Base-by-base conservation (phyloP, 352 stramenopile species). In the Phytophthora niederhauseri region DNA sequence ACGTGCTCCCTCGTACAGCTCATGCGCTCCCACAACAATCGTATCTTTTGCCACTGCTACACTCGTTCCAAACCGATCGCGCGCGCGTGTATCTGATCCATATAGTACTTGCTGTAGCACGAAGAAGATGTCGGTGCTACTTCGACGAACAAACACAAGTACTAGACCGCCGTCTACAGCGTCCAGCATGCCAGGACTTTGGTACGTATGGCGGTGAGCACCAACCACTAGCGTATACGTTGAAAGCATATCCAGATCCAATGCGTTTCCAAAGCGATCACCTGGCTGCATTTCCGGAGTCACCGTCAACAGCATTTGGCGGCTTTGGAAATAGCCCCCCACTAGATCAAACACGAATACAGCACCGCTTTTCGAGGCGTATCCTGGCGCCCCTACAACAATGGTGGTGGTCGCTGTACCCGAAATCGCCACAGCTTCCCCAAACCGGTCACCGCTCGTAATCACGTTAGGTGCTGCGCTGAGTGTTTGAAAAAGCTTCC, bases 281-380 rank as follows among this genome's bases (percentile, higher is more conserved):
- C 85, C 89, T 11, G 56, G 9, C 19, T 56, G 43, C 26, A 96
- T 64, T 43, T 89, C 85, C 8, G 81, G 68, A 6, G 72, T 69
- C 14, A 74, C 61, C 50, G 83, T 64, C 17, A 92, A 53, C n/a
- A 96, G 67, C 50, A 89, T 73, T 68, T 94, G 84, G 0, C 81
- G 80, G 26, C 81, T 92, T 58, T 80, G 66, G 53, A 93, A 95
- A 30, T 75, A 66, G 3, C 83, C 83, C 26, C 80, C 77, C 2
- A 88, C 14, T 0, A 93, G 50, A 52, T 94, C 82, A 57, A 89
- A 96, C 0, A 95, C 79, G 61, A 96, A 96, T 0, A 93, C 87
- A 2, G 87, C 83, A 17, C 89, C 89, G 17, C 64, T 80, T 0
- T 55, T 70, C 0, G 58, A 59, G 4, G 68, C 81, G 52, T 94